These are phyloP conservation scores for Hyaloscypha bicolor DNA, from an alignment of 495 filamentous ascomycete species.

Conservation along the genomic window DNA sequence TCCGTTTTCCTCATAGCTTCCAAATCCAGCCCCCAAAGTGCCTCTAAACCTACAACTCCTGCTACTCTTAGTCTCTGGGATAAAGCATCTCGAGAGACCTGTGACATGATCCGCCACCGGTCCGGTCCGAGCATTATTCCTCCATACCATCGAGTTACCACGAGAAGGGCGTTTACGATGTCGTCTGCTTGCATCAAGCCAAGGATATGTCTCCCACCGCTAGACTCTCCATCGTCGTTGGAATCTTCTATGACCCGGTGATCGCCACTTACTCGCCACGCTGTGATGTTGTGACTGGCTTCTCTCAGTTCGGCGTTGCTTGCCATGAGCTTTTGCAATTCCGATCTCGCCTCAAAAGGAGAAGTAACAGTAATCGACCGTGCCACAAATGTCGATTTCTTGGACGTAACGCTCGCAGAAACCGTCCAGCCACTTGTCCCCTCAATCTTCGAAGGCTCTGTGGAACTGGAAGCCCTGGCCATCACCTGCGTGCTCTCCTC, in stretches of 20 bases:
- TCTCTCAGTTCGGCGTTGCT: conserved; percentile 43
- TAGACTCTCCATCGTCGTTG: conserved; percentile 92
- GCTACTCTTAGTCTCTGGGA: conserved; percentile 46
- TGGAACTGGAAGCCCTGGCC: background rate
- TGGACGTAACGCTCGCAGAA: conserved; percentile 46
- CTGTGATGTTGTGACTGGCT: conserved; percentile 58
- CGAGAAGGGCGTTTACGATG: conserved; percentile 80
- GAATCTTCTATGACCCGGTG: conserved; percentile 68
- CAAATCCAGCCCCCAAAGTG: conserved; percentile 80
- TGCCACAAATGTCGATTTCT: conserved; percentile 53
- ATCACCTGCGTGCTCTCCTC: background rate
- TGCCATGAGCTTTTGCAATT: conserved; percentile 44
- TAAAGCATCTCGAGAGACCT: conserved; percentile 47
- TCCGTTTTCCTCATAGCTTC: conserved; percentile 57
- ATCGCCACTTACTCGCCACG: conserved; percentile 43
- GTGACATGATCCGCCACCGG: conserved; percentile 61
- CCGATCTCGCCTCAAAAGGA: conserved; percentile 36
- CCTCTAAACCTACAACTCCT: conserved; percentile 46
- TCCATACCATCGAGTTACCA: conserved; percentile 93
- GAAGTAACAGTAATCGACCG: conserved; percentile 44
- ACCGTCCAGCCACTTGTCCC: conserved; percentile 39
- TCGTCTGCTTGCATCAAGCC: conserved; percentile 80
- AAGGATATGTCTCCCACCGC: conserved; percentile 78
- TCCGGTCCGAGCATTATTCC: conserved; percentile 85
- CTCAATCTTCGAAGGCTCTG: conserved; percentile 14